A percentile compares a stretch with the other conserved stretches of the same genome.
Conservation (phyloP, 352 stramenopile genomes). For the Phytophthora vignae region DNA sequence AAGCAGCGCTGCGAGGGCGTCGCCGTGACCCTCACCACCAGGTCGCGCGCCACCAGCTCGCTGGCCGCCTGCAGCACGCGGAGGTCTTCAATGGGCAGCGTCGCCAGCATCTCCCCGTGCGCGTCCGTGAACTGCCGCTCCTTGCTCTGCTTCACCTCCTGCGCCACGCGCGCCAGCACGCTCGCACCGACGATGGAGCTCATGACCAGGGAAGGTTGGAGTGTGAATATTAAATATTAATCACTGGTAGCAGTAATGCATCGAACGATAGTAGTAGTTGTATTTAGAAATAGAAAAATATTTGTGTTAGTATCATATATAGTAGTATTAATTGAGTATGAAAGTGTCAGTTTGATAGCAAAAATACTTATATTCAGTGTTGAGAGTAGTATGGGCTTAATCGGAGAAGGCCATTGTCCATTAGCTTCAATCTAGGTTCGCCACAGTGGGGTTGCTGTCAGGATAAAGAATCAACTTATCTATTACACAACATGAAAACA, state of each 20-base stretch:
- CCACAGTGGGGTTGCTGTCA: no score
- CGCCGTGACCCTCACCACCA: conserved; percentile 58
- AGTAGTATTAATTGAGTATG: not conserved
- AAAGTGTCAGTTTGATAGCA: no score
- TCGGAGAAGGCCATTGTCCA: no score
- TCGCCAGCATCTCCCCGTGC: conserved; percentile 61
- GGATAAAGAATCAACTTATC: no score
- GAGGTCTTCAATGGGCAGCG: conserved; percentile 48
- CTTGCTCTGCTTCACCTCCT: conserved; percentile 49
- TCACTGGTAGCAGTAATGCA: no score
- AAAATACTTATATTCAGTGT: no score
- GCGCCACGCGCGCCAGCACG: conserved; percentile 53
- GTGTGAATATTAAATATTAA: no score
- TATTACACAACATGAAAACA: no score
- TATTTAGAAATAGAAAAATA: no score
- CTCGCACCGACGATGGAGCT: conserved; percentile 37
- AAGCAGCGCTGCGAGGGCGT: conserved; percentile 58
- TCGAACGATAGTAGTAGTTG: no score
- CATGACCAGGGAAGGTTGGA: conserved; percentile 15
- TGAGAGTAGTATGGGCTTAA: no score
- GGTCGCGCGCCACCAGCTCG: conserved; percentile 52
- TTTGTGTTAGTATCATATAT: not conserved
- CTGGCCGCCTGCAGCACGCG: conserved; percentile 63
- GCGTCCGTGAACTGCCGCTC: conserved; percentile 37
- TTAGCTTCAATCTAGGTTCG: no score